Base-by-base conservation (phyloP, 495 filamentous ascomycete species). In the Trichoderma parareesei region DNA sequence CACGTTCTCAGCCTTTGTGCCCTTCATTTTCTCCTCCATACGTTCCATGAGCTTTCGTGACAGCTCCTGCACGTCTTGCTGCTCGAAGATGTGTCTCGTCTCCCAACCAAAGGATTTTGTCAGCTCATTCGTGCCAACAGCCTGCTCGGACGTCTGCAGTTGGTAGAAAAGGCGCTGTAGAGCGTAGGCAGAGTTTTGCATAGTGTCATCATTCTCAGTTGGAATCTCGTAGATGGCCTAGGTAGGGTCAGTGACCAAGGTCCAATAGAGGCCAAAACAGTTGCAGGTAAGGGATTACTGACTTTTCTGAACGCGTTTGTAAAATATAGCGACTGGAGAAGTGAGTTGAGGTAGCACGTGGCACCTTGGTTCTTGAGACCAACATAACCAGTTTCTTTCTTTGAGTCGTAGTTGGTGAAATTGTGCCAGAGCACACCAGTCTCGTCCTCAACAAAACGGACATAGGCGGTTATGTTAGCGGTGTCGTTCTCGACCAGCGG, bases 361-460 rank as follows among this genome's bases (percentile, higher is more conserved):
- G 94, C 94, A 65, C 94, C 94, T 75, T 99, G 94, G 70, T 99
- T 99, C 72, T 93, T 94, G 49, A 99, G 79, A 35, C 94, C 94
- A 49, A 99, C 94, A 82, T 91, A 97, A 53, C 93, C 94, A 13
- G 94, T 99, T 78, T 96, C 93, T 73, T 93, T 96, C 78, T 97
- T 99, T 18, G 95, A 98, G 71, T 99, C 94, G 70, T 98, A 98
- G 78, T 97, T 95, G 69, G 89, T 84, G 77, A 99, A 97, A 77
- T 91, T 97, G 76, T 99, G 94, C 94, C 94, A 99, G 66, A 99
- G 75, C n/a, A 99, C 94, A 62, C 94, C 94, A 3, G 94, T 99
- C 40, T 96, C 94, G 73, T 99, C 94, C 75, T 97, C 96, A 53
- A 97, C 87, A 60, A 97, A 85, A 57, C 93, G 85, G 60, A 99